Conservation (phyloP, 2,329 filamentous ascomycete genomes). For the Simplicillium aogashimaense region DNA sequence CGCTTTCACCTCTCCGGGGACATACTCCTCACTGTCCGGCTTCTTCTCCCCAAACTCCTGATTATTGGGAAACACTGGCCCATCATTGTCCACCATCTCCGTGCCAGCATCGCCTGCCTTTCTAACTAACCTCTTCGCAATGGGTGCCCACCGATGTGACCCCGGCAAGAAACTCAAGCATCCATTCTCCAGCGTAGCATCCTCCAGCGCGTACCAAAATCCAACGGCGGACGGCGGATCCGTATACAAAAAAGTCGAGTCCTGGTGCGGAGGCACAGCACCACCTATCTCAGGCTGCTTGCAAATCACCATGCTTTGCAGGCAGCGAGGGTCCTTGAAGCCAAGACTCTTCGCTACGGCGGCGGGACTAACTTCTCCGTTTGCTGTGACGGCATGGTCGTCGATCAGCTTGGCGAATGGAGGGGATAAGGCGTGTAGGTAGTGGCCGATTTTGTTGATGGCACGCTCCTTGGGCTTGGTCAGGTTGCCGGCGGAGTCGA, state of each 20-base stretch:
- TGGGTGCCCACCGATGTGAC: slow-evolving; percentile 63
- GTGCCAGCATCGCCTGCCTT: slow-evolving; percentile 44
- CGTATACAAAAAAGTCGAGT: slow-evolving; percentile 88
- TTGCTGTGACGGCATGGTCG: slow-evolving; percentile 32
- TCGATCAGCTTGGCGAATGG: slow-evolving; percentile 52
- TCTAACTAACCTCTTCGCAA: slow-evolving; percentile 68
- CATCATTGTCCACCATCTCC: slow-evolving; percentile 62
- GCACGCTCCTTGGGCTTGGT: slow-evolving; percentile 71
- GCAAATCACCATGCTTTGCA: slow-evolving; percentile 98
- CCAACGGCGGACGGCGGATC: slow-evolving; percentile 81
- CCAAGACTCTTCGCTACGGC: slow-evolving; percentile 62
- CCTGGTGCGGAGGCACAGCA: slow-evolving; percentile 83
- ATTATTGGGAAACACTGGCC: slow-evolving; percentile 50
- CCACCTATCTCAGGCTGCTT: slow-evolving; percentile 96
- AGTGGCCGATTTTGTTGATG: slow-evolving; percentile 84
- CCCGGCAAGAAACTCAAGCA: slow-evolving; percentile 81
- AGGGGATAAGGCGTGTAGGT: slow-evolving; percentile 58
- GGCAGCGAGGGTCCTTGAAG: slow-evolving; percentile 62
- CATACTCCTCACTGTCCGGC: slow-evolving; percentile 49
- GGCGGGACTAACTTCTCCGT: slow-evolving; percentile 30
- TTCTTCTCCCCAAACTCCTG: slow-evolving; percentile 35
- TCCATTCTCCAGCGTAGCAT: slow-evolving; percentile 77
- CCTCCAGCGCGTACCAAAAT: slow-evolving; percentile 96
- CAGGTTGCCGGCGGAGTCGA: slow-evolving; percentile 54
- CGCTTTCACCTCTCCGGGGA: slow-evolving; percentile 78